Conservation (phyloP, 495 filamentous ascomycete species). For the Penicillium canescens region DNA sequence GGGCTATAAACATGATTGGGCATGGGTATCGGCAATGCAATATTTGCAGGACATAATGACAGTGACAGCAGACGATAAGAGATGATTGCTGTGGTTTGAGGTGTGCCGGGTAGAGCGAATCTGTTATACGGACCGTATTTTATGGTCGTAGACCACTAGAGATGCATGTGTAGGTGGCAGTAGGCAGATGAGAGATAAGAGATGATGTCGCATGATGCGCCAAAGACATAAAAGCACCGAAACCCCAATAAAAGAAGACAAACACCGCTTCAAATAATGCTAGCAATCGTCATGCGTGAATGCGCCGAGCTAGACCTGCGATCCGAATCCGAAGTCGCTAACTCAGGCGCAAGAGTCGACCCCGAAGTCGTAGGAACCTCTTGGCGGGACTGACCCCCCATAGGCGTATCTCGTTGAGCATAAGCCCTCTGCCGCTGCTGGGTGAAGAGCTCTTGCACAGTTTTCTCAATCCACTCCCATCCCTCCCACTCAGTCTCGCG, state of each 20-base stretch:
- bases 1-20: slow-evolving; percentile 6
- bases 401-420: slow-evolving; percentile 1
- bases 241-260: neutral
- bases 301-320: slow-evolving; percentile 36
- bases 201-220: neutral
- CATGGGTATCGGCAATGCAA: slow-evolving; percentile 16
- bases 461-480: slow-evolving; percentile 55
- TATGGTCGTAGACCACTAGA: too few relatives aligned
- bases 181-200: neutral
- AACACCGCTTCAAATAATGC: slow-evolving; percentile 57
- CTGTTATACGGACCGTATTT: too few relatives aligned
- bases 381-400: slow-evolving; percentile 17
- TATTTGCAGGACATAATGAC: slow-evolving; percentile 5
- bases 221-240: neutral
- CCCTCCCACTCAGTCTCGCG: slow-evolving; percentile 45
- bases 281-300: slow-evolving; percentile 76
- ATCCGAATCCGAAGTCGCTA: slow-evolving; percentile 40
- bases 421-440: slow-evolving; percentile 34
- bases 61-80: neutral
- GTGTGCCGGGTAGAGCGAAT: too few relatives aligned
- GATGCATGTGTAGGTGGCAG: too few relatives aligned
- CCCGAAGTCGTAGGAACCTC: slow-evolving; percentile 12
- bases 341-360: slow-evolving; percentile 32
- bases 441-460: slow-evolving; percentile 45
- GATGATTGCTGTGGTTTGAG: neutral